phyloP scores from a whole-genome alignment of 1,284 basidiomycete species.

The Kwoniella shivajii region DNA sequence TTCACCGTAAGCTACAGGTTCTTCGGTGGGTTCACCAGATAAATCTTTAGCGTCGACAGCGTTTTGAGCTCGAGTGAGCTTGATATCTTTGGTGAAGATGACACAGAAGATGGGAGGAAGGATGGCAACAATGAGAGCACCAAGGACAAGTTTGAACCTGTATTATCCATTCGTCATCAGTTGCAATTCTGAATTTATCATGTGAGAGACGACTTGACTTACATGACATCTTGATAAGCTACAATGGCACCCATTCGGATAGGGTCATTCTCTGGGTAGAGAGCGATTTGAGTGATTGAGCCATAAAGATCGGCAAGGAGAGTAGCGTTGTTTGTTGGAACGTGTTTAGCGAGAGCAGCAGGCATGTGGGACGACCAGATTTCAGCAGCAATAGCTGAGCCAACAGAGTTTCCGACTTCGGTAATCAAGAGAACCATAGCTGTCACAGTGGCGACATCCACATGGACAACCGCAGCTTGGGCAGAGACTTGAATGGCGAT shows the following conservation, averaged over 20 bases:
- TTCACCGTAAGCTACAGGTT: constrained; percentile 5
- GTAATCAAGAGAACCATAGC: constrained; percentile 72
- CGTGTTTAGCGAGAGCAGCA: constrained; percentile 59
- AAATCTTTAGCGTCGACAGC: constrained; percentile 52
- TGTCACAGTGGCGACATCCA: constrained; percentile 77
- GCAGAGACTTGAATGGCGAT: constrained; percentile 71
- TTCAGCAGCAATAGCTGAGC: constrained; percentile 55
- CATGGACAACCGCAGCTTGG: constrained; percentile 74
- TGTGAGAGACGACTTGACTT: constrained; percentile 1
- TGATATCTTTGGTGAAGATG: constrained; percentile 50
- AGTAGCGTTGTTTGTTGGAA: constrained; percentile 55
- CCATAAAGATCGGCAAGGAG: constrained; percentile 58
- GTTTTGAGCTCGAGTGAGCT: constrained; percentile 57
- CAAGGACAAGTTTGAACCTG: constrained; percentile 43
- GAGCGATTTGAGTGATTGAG: constrained; percentile 59
- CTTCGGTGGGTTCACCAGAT: constrained; percentile 30
- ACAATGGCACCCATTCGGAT: constrained; percentile 63
- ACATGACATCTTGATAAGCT: constrained; percentile 53
- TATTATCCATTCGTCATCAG: neutral
- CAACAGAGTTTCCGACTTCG: constrained; percentile 60
- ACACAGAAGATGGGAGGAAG: constrained; percentile 51
- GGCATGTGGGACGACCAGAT: constrained; percentile 56
- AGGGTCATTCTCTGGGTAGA: constrained; percentile 60
- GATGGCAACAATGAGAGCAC: constrained; percentile 48
- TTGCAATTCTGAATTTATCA: neutral